A percentile compares a stretch with the other conserved stretches of the same genome.
phyloP scores from a whole-genome alignment of 129 eudicot species.

The Mikania micrantha region DNA sequence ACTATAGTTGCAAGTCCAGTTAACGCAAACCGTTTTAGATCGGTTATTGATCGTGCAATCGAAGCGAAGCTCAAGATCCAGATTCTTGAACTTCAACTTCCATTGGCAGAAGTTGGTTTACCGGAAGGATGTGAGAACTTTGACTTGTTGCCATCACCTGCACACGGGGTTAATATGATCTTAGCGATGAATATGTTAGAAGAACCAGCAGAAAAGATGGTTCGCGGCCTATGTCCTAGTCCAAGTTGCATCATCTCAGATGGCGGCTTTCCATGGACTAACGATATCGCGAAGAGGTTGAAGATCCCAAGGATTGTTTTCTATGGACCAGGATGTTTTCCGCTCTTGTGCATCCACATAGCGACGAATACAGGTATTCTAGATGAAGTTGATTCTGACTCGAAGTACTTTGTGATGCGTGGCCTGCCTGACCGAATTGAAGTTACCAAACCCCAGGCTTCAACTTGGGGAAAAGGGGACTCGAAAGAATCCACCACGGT shows the following conservation, averaged over 20 bases:
- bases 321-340: slow-evolving; percentile 55
- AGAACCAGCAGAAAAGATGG: slow-evolving; percentile 28
- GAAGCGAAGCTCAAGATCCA: slow-evolving; percentile 31
- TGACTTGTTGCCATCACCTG: slow-evolving; percentile 31
- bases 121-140: slow-evolving; percentile 45
- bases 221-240: slow-evolving; percentile 15
- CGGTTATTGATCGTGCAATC: slow-evolving; percentile 22
- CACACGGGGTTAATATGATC: slow-evolving; percentile 6
- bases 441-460: slow-evolving; percentile 31
- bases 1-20: slow-evolving; percentile 38
- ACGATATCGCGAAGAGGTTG: slow-evolving; percentile 30
- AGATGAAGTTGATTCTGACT: slow-evolving; percentile 18
- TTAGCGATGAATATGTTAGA: slow-evolving; percentile 28
- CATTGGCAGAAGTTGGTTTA: slow-evolving; percentile 37
- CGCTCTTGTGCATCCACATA: slow-evolving; percentile 33
- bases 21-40: slow-evolving; percentile 33
- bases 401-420: slow-evolving; percentile 47
- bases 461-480: slow-evolving; percentile 18
- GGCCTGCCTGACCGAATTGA: slow-evolving; percentile 49
- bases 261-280: slow-evolving; percentile 42
- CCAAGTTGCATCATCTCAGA: slow-evolving; percentile 52
- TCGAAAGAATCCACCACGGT: slow-evolving; percentile 10
- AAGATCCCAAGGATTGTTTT: slow-evolving; percentile 56
- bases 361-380: slow-evolving; percentile 12
- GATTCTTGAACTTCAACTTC: slow-evolving; percentile 31